A percentile compares a stretch with the other conserved stretches of the same genome.
These are phyloP conservation scores for Leccinum olivaceopallidum DNA, from an alignment of 768 basidiomycete species.

Conservation along the genomic window DNA sequence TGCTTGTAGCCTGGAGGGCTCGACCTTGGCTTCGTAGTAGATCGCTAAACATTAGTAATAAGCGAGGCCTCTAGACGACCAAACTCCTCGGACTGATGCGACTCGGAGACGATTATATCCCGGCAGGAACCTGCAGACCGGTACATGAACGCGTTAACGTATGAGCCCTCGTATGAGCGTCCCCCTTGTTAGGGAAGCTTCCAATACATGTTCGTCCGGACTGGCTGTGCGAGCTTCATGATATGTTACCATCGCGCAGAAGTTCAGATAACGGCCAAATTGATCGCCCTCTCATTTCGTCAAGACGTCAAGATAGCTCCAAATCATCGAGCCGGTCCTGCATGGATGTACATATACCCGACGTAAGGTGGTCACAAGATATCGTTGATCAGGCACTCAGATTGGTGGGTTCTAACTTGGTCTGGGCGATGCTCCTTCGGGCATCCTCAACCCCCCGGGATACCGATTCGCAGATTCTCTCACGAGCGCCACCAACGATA, in stretches of 20 bases:
- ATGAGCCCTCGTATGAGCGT: background rate
- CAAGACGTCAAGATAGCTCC: background rate
- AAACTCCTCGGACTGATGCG: constrained; percentile 24
- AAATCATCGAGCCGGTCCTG: background rate
- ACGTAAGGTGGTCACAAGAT: constrained; percentile 16
- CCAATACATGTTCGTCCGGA: background rate
- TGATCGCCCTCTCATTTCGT: background rate
- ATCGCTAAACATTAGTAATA: background rate
- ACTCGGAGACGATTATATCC: background rate
- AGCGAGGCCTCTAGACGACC: background rate
- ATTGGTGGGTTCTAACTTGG: constrained; percentile 6
- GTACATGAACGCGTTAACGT: background rate
- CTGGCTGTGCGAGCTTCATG: background rate
- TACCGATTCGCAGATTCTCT: constrained; percentile 27
- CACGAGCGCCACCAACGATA: constrained; percentile 16
- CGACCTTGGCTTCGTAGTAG: constrained; percentile 1
- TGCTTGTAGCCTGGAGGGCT: background rate
- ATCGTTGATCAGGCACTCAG: constrained; percentile 24
- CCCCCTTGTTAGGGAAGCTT: constrained; percentile 1
- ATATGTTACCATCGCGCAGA: background rate
- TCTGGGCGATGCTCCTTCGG: constrained; percentile 11
- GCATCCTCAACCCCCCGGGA: constrained; percentile 7
- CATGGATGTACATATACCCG: constrained; percentile 1
- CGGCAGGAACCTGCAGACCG: constrained; percentile 1
- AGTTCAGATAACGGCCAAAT: background rate